Percentiles rank a stretch among this genome's conserved stretches.
These are phyloP conservation scores for Benincasa hispida DNA, from an alignment of 306 rosid genomes.

Conservation along the genomic window DNA sequence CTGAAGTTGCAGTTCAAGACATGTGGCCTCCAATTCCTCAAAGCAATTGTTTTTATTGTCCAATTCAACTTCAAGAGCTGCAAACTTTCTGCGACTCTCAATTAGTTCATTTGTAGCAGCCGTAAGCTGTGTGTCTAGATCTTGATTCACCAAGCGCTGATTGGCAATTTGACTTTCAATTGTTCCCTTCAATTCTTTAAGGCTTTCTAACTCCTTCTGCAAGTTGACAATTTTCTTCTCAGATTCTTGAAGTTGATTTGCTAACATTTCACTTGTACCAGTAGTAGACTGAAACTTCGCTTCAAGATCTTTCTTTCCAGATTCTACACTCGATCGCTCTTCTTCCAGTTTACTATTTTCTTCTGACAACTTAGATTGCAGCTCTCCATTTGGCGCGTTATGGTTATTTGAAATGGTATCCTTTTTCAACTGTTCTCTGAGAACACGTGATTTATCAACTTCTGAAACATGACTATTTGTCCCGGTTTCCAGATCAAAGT, in stretches of 20 bases:
- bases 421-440: constrained; percentile 13
- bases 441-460: constrained; percentile 22
- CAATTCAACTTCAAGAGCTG: constrained; percentile 54
- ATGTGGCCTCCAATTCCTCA: constrained; percentile 64
- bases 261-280: constrained; percentile 31
- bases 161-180: constrained; percentile 31
- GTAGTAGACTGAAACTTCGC: constrained; percentile 30
- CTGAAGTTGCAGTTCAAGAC: constrained; percentile 71
- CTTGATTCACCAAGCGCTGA: constrained; percentile 25
- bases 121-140: constrained; percentile 30
- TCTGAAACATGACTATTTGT: constrained; percentile 24
- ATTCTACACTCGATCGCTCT: constrained; percentile 21
- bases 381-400: constrained; percentile 18
- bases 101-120: constrained; percentile 39
- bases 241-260: constrained; percentile 42
- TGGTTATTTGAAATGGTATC: constrained; percentile 7
- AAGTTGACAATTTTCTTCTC: constrained; percentile 35
- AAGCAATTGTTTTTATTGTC: constrained; percentile 40
- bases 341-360: constrained; percentile 21
- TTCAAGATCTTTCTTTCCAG: constrained; percentile 31
- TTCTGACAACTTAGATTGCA: constrained; percentile 22
- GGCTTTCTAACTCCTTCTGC: constrained; percentile 17
- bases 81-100: constrained; percentile 39
- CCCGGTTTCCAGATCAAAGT: constrained; percentile 58
- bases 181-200: constrained; percentile 31